Evolutionary conservation across 805 yeast species (phyloP).

Genomic region (Sugiyamaella americana): DNA sequence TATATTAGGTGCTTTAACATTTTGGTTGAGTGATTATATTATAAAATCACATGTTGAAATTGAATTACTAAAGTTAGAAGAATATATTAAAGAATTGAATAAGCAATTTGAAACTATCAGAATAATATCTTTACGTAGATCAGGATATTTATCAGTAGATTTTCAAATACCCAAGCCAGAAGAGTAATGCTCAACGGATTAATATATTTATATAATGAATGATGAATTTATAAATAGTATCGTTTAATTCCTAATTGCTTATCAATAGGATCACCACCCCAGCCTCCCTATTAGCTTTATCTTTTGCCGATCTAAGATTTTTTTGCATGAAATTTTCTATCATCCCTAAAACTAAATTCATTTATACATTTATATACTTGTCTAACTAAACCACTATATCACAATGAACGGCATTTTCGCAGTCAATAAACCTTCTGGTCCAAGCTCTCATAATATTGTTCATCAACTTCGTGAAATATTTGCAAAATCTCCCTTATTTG

Average conservation of each 20-base stretch:
- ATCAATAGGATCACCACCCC: no score
- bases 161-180: no score
- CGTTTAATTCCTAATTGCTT: no score
- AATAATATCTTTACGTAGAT: slow-evolving; percentile 13
- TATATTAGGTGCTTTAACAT: slow-evolving; percentile 34
- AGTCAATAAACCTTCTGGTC: slow-evolving; percentile 80
- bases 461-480: slow-evolving; percentile 58
- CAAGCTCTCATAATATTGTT: slow-evolving; percentile 70
- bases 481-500: slow-evolving; percentile 53
- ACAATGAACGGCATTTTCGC: slow-evolving; percentile 91
- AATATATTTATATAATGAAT: no score
- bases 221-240: no score
- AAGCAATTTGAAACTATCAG: slow-evolving; percentile 4
- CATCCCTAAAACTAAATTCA: no score
- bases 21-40: slow-evolving; percentile 39
- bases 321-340: no score
- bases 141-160: slow-evolving; percentile 19
- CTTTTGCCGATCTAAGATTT: no score
- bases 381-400: no score
- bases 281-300: no score
- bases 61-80: slow-evolving; percentile 39
- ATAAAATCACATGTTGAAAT: slow-evolving; percentile 32
- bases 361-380: no score
- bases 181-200: no score
- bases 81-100: slow-evolving; percentile 30